Evolutionary conservation across 169 alveolate genomes (phyloP).

Genomic region (Cryptosporidium sp.): DNA sequence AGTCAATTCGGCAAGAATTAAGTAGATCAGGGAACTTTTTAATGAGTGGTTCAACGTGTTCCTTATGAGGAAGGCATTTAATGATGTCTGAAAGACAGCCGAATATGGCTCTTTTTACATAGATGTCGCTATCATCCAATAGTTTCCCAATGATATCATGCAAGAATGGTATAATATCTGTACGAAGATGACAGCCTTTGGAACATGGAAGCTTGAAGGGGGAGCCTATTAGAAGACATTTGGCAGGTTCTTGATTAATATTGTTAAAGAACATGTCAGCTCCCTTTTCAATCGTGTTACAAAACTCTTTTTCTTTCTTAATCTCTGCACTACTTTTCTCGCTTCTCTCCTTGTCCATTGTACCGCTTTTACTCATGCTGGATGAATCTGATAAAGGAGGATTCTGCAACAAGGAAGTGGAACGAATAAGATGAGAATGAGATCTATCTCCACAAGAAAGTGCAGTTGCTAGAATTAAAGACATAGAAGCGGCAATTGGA

Average conservation of each 20-base stretch:
- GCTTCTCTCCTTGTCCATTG: neutral
- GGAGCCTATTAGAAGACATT: neutral
- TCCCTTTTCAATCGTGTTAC: slow-evolving; percentile 11
- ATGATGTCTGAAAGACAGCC: slow-evolving; percentile 69
- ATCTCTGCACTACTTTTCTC: slow-evolving; percentile 13
- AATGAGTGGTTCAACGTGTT: slow-evolving; percentile 26
- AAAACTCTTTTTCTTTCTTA: slow-evolving; percentile 5
- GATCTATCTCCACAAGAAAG: slow-evolving; percentile 23
- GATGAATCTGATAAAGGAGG: neutral
- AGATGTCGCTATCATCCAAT: slow-evolving; percentile 23
- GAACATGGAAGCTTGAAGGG: slow-evolving; percentile 34
- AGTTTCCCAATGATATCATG: slow-evolving; percentile 31
- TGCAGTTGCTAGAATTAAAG: slow-evolving; percentile 49
- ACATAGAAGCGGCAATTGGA: slow-evolving; percentile 66
- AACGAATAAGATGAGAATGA: neutral
- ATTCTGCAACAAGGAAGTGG: neutral
- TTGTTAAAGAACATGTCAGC: slow-evolving; percentile 22
- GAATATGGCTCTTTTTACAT: slow-evolving; percentile 47
- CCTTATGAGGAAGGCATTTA: slow-evolving; percentile 38
- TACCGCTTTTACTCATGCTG: neutral
- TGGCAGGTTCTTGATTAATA: slow-evolving; percentile 5
- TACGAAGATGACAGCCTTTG: slow-evolving; percentile 2
- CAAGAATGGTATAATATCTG: slow-evolving; percentile 1
- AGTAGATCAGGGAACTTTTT: slow-evolving; percentile 37
- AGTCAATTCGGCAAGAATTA: slow-evolving; percentile 48